Evolutionary conservation across 768 basidiomycete species (phyloP).

Genomic region (Collybia mongolica): DNA sequence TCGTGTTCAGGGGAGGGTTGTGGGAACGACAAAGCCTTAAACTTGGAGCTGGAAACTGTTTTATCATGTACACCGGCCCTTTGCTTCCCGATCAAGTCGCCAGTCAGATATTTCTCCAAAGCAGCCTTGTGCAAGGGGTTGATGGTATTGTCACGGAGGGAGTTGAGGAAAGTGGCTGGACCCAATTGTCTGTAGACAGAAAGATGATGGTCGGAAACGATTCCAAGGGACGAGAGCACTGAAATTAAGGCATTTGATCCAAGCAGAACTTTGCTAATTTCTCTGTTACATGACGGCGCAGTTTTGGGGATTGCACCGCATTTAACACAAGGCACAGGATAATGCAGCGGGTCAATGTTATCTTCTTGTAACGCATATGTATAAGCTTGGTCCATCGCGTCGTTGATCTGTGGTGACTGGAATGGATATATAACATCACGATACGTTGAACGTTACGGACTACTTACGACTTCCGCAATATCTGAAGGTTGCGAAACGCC

Average conservation of each 20-base stretch:
- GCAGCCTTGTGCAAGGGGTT: conserved; percentile 2
- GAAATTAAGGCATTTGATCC: neutral
- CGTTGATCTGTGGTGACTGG: too few relatives aligned
- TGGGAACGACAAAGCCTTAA: neutral
- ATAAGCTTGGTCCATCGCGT: too few relatives aligned
- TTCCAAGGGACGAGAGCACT: conserved; percentile 1
- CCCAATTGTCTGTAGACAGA: conserved; percentile 1
- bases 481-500: too few relatives aligned
- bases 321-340: conserved; percentile 2
- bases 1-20: conserved; percentile 3
- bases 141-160: neutral
- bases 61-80: neutral
- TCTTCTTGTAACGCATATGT: too few relatives aligned
- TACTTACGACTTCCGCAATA: too few relatives aligned
- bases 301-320: conserved; percentile 1
- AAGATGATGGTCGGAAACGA: conserved; percentile 8
- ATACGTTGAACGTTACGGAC: too few relatives aligned
- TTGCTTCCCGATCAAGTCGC: neutral
- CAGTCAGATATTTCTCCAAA: neutral
- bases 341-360: neutral
- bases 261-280: neutral
- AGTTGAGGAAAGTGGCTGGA: conserved; percentile 1
- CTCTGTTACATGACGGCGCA: neutral
- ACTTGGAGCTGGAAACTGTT: neutral
- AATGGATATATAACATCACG: too few relatives aligned